A percentile compares a stretch with the other conserved stretches of the same genome.
These are phyloP conservation scores for Scenedesmus sp. DNA, from an alignment of 163 green algal species.

Conservation along the genomic window DNA sequence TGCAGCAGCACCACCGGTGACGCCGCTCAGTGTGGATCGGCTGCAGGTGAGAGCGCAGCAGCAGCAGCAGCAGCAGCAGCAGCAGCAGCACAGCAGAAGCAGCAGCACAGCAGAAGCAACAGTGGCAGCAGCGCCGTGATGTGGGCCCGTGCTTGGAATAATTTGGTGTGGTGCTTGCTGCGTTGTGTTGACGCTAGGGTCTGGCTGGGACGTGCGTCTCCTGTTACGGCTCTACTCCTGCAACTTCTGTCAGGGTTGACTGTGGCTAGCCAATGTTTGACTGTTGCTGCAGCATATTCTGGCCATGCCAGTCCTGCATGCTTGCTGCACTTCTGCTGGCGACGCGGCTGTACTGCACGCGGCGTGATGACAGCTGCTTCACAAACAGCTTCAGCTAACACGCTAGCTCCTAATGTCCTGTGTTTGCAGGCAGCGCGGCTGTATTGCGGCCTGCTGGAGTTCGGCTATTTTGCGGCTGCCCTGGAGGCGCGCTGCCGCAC, in stretches of 20 bases:
- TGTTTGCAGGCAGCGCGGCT: constrained; percentile 40
- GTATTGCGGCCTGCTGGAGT: constrained; percentile 50
- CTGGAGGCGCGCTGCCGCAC: constrained; percentile 9
- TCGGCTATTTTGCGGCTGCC: constrained; percentile 48
- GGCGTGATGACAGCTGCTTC: constrained; percentile 47
- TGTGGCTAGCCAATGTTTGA: no score
- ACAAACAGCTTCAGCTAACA: background rate
- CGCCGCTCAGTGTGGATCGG: constrained; percentile 11
- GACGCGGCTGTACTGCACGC: constrained; percentile 22
- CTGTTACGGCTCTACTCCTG: no score
- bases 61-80: background rate
- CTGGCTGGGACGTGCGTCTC: no score
- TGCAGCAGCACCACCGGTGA: background rate
- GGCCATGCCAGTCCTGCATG: background rate
- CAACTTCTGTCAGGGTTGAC: no score
- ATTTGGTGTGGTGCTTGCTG: no score
- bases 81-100: background rate
- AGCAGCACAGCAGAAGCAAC: background rate
- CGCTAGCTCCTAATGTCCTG: no score
- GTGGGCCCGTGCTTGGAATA: no score
- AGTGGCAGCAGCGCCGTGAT: background rate
- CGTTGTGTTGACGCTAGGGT: no score
- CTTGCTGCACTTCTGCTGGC: background rate
- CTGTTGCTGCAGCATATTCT: no score
- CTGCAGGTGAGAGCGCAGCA: background rate